Evolutionary conservation across 2,329 filamentous ascomycete species (phyloP), one percentile per base, ranked within the genome.

Genomic region (Talaromyces sp.): DNA sequence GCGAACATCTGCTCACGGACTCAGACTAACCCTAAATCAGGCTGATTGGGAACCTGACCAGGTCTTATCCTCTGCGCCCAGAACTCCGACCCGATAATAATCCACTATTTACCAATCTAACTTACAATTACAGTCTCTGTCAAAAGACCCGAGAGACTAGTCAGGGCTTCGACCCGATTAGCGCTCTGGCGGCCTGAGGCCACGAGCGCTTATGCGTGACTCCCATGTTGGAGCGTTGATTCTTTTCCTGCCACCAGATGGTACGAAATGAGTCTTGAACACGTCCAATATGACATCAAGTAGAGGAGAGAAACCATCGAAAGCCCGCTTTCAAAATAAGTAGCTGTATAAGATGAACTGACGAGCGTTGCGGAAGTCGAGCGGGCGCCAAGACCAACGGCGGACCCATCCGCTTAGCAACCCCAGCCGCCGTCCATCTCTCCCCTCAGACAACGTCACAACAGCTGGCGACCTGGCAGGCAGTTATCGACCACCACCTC

Each of bases 341-440:
- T 10, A 24, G 43, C 22, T 22, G 43, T 22, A 49, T 27, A 31
- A 50, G 19, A 31, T 50, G 24, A 31, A 50, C n/a, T 14, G 13
- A 8, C n/a, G 10, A 9, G 5, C 27, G 50, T 35, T 22, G 22
- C 31, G 27, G 56, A 3, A 58, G 56, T 43, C 35, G 31, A 43
- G 35, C 54, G 22, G 33, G 24, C 56, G 56, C 56, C 56, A 59
- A 59, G 56, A 59, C 56, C 52, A 56, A 37, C 11, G 52, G 33
- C 35, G 19, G 39, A 59, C 56, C 56, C 56, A 59, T 59, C 56
- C 37, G 56, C 56, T 59, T 59, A 33, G 56, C 37, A 59, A 59
- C 56, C 45, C 56, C 37, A 45, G 27, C 56, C 56, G 37, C 56
- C 56, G 37, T 43, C 56, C 56, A 59, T n/a, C 56, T 59, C 39